Evolutionary conservation across 257 asterid species (phyloP), one percentile per base, ranked within the genome.

Genomic region (Anisodus tanguticus): DNA sequence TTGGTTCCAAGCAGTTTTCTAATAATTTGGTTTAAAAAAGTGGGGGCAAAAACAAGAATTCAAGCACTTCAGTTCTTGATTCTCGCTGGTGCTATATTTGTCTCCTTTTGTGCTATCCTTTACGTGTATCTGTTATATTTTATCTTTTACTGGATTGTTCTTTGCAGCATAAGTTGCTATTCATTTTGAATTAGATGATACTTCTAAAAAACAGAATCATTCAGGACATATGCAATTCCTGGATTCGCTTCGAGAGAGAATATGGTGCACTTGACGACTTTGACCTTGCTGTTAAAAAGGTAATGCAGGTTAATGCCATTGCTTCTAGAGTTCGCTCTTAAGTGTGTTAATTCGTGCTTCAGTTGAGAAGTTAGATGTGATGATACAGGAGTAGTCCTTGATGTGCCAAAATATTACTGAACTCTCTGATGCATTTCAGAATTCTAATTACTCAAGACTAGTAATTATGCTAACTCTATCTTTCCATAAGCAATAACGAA

Each of bases 211-310:
- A 88, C 94, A 90, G 93, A 93, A 92, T 91, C 92, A 80, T 95
- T 92, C 98, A 97, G 99, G 99, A 93, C 90, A 95, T 95, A 84
- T 93, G 97, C 88, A 91, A 93, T 86, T 90, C 92, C 13, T 97
- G 99, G 99, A 87, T 93, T 88, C 93, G 92, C 84, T 95, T 97
- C 90, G 99, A 97, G 97, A 94, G 97, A 88, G 98, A 97, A 86
- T 88, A 85, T 82, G 98, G 98, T 66, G 87, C 93, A 8, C 90
- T 97, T 83, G 99, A 95, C 86, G 94, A 94, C 83, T 92, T 88
- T 86, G 99, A 97, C 86, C 80, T 91, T 90, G 97, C 98, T 22
- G 89, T 88, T 57, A 98, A 92, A 80, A 97, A 95, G 98, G 99
- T 97, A 90, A 37, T 58, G 64, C 82, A 77, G 47, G 22, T 53